These are phyloP conservation scores for Periglandula ipomoeae DNA, from an alignment of 2,329 filamentous ascomycete genomes.

Conservation along the genomic window DNA sequence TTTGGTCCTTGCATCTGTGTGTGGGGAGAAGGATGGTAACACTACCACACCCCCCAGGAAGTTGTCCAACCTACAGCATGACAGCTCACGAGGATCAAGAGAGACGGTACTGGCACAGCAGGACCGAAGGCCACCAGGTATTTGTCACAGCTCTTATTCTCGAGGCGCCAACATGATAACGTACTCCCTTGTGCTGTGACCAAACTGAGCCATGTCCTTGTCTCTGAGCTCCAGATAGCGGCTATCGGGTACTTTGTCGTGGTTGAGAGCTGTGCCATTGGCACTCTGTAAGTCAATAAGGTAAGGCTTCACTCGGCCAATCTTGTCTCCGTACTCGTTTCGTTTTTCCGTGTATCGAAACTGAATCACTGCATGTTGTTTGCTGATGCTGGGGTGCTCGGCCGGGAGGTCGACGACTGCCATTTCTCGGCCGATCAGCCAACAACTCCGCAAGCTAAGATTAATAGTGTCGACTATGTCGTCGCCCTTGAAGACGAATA, in stretches of 20 bases:
- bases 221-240: conserved; percentile 80
- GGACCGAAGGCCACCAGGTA: too few species aligned
- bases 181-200: conserved; percentile 82
- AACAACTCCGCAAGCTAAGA: conserved; percentile 69
- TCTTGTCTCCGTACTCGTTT: conserved; percentile 79
- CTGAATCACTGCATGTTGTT: conserved; percentile 92
- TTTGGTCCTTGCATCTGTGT: too few species aligned
- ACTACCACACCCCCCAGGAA: too few species aligned
- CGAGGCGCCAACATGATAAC: conserved; percentile 74
- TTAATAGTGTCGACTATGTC: conserved; percentile 77
- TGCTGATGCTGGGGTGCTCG: conserved; percentile 87
- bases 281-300: conserved; percentile 88
- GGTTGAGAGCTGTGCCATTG: conserved; percentile 81
- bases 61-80: too few species aligned
- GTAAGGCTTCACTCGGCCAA: conserved; percentile 75
- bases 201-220: conserved; percentile 84
- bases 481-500: conserved; percentile 84
- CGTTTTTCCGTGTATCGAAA: conserved; percentile 77
- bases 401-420: conserved; percentile 74
- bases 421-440: conserved; percentile 77
- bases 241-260: conserved; percentile 60
- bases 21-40: too few species aligned
- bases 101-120: too few species aligned
- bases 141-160: conserved; percentile 19
- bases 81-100: too few species aligned